A percentile compares a stretch with the other conserved stretches of the same genome.
These are phyloP conservation scores for Nannizziopsis arthrosporioides DNA, from an alignment of 2,329 filamentous ascomycete species.

Conservation along the genomic window DNA sequence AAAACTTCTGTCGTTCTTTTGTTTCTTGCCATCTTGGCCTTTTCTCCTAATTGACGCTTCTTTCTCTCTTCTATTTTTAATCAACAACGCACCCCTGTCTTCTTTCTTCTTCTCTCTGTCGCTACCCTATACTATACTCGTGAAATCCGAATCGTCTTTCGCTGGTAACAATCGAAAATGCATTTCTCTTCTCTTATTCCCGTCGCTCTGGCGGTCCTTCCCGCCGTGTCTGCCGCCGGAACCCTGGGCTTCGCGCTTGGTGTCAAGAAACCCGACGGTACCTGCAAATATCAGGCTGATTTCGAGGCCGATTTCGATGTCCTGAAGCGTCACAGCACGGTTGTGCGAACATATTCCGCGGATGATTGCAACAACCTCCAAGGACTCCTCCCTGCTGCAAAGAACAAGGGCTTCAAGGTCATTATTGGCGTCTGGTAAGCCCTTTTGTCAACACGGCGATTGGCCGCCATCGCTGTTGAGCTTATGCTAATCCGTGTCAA, in stretches of 20 bases:
- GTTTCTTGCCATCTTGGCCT: constrained; percentile 6
- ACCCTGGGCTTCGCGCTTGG: constrained; percentile 56
- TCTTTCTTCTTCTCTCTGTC: not conserved
- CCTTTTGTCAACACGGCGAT: not conserved
- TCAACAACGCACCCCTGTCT: not conserved
- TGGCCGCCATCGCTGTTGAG: not conserved
- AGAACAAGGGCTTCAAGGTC: constrained; percentile 53
- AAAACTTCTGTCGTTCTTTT: constrained; percentile 3
- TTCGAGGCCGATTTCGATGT: constrained; percentile 56
- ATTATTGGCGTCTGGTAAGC: constrained; percentile 58
- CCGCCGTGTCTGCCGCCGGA: constrained; percentile 43
- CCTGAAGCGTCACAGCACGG: constrained; percentile 41
- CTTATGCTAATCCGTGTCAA: not conserved
- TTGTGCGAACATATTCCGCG: constrained; percentile 57
- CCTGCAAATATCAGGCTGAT: constrained; percentile 52
- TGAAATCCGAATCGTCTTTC: not conserved
- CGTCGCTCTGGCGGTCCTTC: constrained; percentile 33
- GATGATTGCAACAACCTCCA: constrained; percentile 54
- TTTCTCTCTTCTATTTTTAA: constrained; percentile 4
- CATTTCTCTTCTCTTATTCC: constrained; percentile 34
- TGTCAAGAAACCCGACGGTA: constrained; percentile 48
- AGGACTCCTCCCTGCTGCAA: constrained; percentile 54
- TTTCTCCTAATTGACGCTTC: constrained; percentile 5
- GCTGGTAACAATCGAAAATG: constrained; percentile 29
- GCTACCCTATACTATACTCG: not conserved